phyloP scores from a whole-genome alignment of 2,329 filamentous ascomycete species.

The Teratosphaeria zuluensis region DNA sequence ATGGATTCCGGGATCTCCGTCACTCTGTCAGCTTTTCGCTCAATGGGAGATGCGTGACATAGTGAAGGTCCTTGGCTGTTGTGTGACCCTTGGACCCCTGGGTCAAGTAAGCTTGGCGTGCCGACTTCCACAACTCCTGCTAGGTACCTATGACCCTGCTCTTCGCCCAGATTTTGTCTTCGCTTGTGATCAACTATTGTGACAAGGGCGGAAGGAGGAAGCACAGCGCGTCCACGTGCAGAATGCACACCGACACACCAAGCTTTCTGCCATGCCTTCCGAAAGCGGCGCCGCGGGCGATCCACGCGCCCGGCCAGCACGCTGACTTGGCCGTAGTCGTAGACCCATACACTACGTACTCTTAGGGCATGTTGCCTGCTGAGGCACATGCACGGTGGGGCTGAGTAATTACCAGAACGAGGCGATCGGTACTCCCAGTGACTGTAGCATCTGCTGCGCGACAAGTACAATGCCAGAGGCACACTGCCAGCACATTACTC shows the following conservation, averaged over 20 bases:
- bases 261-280: not conserved
- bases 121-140: not conserved
- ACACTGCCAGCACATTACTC: not conserved
- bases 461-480: not conserved
- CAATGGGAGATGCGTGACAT: not conserved
- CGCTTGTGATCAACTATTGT: too few relatives aligned
- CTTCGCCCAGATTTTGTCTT: not conserved
- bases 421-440: not conserved
- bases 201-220: not conserved
- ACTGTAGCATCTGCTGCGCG: not conserved
- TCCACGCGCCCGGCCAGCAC: not conserved
- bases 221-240: not conserved
- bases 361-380: not conserved
- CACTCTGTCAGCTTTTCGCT: too few relatives aligned
- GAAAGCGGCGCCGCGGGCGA: not conserved
- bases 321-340: not conserved
- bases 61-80: not conserved
- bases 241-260: not conserved
- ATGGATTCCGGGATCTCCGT: too few relatives aligned
- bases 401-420: not conserved
- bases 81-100: not conserved
- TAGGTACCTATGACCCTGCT: not conserved
- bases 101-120: not conserved
- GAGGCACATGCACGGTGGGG: not conserved
- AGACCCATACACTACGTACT: not conserved